A percentile compares a stretch with the other conserved stretches of the same genome.
Conservation (phyloP, 495 filamentous ascomycete species). For the Annulohypoxylon moriforme region DNA sequence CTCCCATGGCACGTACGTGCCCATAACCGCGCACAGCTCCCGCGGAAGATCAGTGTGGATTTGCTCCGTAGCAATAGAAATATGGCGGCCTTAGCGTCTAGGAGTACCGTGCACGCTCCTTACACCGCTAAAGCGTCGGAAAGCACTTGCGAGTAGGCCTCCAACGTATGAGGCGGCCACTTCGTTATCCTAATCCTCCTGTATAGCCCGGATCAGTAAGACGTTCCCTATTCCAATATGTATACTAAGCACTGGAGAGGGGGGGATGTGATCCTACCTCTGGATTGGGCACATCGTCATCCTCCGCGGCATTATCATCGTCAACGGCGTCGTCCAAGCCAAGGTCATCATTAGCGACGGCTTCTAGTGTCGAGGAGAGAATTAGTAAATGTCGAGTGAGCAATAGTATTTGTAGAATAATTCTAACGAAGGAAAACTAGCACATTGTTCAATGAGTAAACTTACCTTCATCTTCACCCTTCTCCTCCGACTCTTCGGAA, state of each 20-base stretch:
- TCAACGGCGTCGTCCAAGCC: slow-evolving; percentile 30
- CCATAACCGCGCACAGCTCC: slow-evolving; percentile 7
- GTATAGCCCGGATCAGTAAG: slow-evolving; percentile 46
- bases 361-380: slow-evolving; percentile 17
- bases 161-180: slow-evolving; percentile 28
- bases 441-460: not conserved
- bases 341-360: slow-evolving; percentile 26
- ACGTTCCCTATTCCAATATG: not conserved
- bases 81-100: slow-evolving; percentile 3
- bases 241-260: not conserved
- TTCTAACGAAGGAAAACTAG: not conserved
- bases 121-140: slow-evolving; percentile 34
- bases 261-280: slow-evolving; percentile 29
- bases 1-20: not conserved
- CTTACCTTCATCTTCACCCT: slow-evolving; percentile 40
- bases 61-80: not conserved
- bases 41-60: slow-evolving; percentile 16
- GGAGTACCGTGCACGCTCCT: slow-evolving; percentile 12
- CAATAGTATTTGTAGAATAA: not conserved
- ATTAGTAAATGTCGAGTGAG: slow-evolving; percentile 10
- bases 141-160: slow-evolving; percentile 40
- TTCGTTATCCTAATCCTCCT: slow-evolving; percentile 46
- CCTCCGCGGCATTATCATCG: slow-evolving; percentile 18
- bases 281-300: slow-evolving; percentile 5
- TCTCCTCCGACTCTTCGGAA: slow-evolving; percentile 28